Evolutionary conservation across 192 early-diverging fungal genomes (phyloP).

Genomic region (Glomus cerebriforme): DNA sequence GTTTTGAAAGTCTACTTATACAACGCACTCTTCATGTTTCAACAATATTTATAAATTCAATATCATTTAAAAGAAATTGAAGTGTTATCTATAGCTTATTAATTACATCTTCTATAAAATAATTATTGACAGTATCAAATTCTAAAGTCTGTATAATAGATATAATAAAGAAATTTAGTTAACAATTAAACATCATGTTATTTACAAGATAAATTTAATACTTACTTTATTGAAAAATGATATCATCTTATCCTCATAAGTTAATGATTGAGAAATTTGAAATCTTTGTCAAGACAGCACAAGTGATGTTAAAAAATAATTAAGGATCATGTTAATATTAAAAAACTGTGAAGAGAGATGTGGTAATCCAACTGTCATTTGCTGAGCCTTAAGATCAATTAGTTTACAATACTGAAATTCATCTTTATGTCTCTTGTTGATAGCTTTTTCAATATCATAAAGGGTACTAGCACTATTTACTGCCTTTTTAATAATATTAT

Average conservation of each 20-base stretch:
- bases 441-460: background rate
- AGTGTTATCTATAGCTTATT: too few relatives aligned
- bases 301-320: background rate
- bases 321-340: background rate
- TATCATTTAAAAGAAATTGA: too few relatives aligned
- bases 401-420: background rate
- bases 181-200: too few relatives aligned
- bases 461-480: background rate
- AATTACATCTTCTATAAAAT: too few relatives aligned
- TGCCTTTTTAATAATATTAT: background rate
- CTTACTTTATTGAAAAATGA: background rate
- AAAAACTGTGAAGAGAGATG: background rate
- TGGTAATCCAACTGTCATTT: background rate
- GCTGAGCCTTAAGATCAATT: background rate
- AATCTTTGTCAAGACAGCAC: background rate
- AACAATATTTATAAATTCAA: too few relatives aligned
- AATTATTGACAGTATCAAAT: too few relatives aligned
- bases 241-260: background rate
- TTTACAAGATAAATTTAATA: background rate
- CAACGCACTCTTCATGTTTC: too few relatives aligned
- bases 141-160: too few relatives aligned
- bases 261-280: background rate
- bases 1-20: too few relatives aligned
- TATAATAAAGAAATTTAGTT: too few relatives aligned
- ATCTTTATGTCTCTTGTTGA: background rate